Conservation (phyloP, 1,139 yeast genomes). For the Yamadazyma songkhlaensis region DNA sequence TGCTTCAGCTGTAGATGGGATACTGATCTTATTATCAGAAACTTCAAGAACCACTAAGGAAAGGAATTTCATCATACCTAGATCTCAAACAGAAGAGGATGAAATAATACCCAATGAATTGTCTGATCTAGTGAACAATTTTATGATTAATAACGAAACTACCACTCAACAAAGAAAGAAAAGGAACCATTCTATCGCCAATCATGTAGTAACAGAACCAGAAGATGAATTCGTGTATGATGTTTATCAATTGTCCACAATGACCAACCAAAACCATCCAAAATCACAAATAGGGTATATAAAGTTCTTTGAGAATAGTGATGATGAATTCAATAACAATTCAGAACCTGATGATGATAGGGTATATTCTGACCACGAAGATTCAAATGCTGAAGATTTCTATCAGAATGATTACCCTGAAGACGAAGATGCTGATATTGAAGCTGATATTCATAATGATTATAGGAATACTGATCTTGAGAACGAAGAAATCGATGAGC, state of each 20-base stretch:
- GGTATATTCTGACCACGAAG: slow-evolving; percentile 38
- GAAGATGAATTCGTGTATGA: slow-evolving; percentile 88
- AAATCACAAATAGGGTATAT: slow-evolving; percentile 61
- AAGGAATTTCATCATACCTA: slow-evolving; percentile 35
- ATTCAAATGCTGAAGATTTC: slow-evolving; percentile 74
- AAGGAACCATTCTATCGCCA: slow-evolving; percentile 8
- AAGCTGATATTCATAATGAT: slow-evolving; percentile 26
- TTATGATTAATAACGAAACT: slow-evolving; percentile 28
- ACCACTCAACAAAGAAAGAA: slow-evolving; percentile 9
- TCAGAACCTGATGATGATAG: slow-evolving; percentile 43
- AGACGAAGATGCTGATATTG: slow-evolving; percentile 68
- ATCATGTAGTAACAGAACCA: slow-evolving; percentile 19
- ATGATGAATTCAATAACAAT: slow-evolving; percentile 23
- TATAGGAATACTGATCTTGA: slow-evolving; percentile 17
- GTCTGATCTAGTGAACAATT: slow-evolving; percentile 64
- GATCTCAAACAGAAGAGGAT: slow-evolving; percentile 37
- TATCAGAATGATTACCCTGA: slow-evolving; percentile 95
- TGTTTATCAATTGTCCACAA: slow-evolving; percentile 55
- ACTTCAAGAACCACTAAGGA: slow-evolving; percentile 8
- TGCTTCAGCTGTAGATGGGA: slow-evolving; percentile 17
- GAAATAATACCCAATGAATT: slow-evolving; percentile 54
- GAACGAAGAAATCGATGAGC: slow-evolving; percentile 23
- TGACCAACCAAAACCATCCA: slow-evolving; percentile 54
- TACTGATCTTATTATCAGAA: slow-evolving; percentile 11
- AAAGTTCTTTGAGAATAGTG: slow-evolving; percentile 65